Base-by-base conservation (phyloP, 306 rosid species). In the Begonia loranthoides region DNA sequence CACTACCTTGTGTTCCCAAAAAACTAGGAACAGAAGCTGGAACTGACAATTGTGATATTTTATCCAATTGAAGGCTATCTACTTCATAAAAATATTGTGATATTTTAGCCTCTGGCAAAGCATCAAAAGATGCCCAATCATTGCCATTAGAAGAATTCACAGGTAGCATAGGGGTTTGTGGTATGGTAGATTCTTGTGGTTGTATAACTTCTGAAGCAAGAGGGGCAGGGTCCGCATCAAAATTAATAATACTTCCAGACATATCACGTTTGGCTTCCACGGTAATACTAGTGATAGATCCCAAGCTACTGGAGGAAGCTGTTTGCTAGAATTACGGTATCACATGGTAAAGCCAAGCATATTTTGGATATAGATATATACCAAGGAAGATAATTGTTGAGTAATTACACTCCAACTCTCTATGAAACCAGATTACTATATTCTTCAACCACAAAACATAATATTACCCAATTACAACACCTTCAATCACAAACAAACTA, bases 41-140 rank as follows among this genome's bases (percentile, higher is more conserved):
- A 59, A 73, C 69, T 3, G 94, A 76, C 66, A 82, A 69, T 50
- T 80, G 79, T 15, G 88, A 82, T 17, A 85, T 56, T 39, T 78
- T 59, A n/a, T n/a, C n/a, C 14, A 87, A 89, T 19, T 90, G 94
- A 38, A 86, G 69, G 15, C 95, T 64, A 71, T 74, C 79, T 55
- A 54, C 66, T 72, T 62, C 82, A 52, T 71, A 63, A 41, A 83
- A 67, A 63, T 66, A 66, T 59, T 73, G 85, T 56, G 81, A 46
- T 55, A 61, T 60, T 64, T 73, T 73, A 24, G 70, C 69, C 56
- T 24, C 77, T 5, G 90, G 69, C 41, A 73, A 62, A 69, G 56
- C 75, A 80, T 86, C 99, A 72, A 90, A 90, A 48, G 95, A 86
- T 50, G 95, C 95, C 99, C 99, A 90, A 61, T 90, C 81, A 59